Base-by-base conservation (phyloP, 176 grass and related monocot species). In the Aegilops longissima region DNA sequence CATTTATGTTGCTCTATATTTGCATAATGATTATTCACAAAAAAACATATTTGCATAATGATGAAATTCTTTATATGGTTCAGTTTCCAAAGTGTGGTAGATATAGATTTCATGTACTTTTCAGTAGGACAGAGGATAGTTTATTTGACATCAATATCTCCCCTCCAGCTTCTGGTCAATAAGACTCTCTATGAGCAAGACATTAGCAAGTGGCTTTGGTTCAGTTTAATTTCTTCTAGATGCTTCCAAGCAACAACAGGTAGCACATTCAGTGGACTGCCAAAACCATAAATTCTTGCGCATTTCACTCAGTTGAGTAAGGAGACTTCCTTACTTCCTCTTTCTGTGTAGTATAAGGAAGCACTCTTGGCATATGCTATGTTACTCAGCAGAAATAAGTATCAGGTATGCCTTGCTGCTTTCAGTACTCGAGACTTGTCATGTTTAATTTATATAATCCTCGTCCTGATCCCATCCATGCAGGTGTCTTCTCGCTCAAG, bases 171-270 rank as follows among this genome's bases (percentile, higher is more conserved):
- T 86, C 78, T 98, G 70, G 96, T 98, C 76, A 98, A 98, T 86
- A 94, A 95, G 77, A 96, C 90, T 4, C 88, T 98, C 20, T 96
- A 96, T 74, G 93, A 98, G 80, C n/a, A 96, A 98, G 86, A 96
- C 93, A 82, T 87, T 96, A 86, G 93, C 93, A 67, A 98, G 96
- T 85, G 96, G 96, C 21, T 98, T 98, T 35, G 93, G 93, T 66
- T 96, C 96, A 30, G 93, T 98, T 88, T 90, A 96, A 61, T 98
- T 98, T 90, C 93, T 98, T 83, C 79, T 98, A 0, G 96, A 98
- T 91, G 96, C 96, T 88, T 98, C 96, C 12, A 91, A 96, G 85
- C 96, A 98, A 88, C 96, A 98, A 72, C 92, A 98, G 91, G 96
- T 98, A 88, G 70, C 68, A 78, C 68, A 49, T 82, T 70, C 24